Conservation (phyloP, 1,284 basidiomycete species). For the Rhodotorula glutinis region DNA sequence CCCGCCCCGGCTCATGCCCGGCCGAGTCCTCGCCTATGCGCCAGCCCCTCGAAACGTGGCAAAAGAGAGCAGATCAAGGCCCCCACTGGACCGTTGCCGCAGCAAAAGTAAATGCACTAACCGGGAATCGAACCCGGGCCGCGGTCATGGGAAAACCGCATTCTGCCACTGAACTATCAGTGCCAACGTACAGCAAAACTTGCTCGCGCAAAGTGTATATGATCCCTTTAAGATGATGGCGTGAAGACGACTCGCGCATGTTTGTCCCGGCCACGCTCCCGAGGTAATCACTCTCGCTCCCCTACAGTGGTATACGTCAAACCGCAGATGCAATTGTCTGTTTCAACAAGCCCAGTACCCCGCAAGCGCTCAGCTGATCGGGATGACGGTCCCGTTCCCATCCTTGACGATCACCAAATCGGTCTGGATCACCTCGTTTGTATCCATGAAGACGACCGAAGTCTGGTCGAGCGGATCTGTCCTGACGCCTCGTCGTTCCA, state of each 20-base stretch:
- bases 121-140: constrained; percentile 5
- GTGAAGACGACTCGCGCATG: too few relatives aligned
- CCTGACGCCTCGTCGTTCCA: constrained; percentile 81
- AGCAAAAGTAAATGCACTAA: not conserved
- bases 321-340: too few relatives aligned
- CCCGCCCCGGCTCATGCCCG: too few relatives aligned
- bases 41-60: too few relatives aligned
- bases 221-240: too few relatives aligned
- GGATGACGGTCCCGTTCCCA: constrained; percentile 36
- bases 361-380: constrained; percentile 20
- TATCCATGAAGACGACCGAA: constrained; percentile 82
- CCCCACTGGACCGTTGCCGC: too few relatives aligned
- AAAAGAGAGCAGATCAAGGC: too few relatives aligned
- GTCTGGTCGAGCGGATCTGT: constrained; percentile 80
- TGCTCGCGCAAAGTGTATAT: too few relatives aligned
- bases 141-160: constrained; percentile 1
- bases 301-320: too few relatives aligned
- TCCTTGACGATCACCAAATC: constrained; percentile 74
- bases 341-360: not conserved
- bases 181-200: not conserved
- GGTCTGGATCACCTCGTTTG: constrained; percentile 77
- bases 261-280: too few relatives aligned
- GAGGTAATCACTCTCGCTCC: too few relatives aligned
- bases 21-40: too few relatives aligned
- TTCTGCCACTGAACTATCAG: constrained; percentile 5